Evolutionary conservation across 768 basidiomycete genomes (phyloP).

Genomic region (Mycena venus): DNA sequence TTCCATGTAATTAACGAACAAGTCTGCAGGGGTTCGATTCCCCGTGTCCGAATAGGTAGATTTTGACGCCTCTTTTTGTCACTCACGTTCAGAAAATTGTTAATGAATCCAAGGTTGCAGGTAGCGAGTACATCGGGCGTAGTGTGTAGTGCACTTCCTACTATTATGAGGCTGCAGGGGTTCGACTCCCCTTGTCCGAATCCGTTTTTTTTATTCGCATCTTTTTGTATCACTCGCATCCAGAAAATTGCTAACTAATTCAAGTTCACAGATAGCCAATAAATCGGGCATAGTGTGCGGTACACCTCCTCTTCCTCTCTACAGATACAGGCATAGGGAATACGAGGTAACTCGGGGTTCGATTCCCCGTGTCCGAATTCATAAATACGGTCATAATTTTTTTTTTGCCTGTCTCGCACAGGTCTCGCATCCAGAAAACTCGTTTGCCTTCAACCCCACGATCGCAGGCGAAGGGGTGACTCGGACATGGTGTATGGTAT

Average conservation of each 20-base stretch:
- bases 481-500: neutral
- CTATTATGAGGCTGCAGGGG: neutral
- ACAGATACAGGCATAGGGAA: too few relatives aligned
- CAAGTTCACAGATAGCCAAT: neutral
- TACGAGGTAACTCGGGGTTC: neutral
- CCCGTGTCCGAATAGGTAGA: neutral
- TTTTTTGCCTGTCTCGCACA: too few relatives aligned
- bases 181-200: slow-evolving; percentile 8
- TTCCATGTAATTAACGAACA: too few relatives aligned
- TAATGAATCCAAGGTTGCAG: neutral
- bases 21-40: neutral
- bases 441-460: neutral
- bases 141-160: slow-evolving; percentile 7
- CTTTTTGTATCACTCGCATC: too few relatives aligned
- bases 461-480: neutral
- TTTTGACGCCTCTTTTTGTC: neutral
- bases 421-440: neutral
- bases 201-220: neutral
- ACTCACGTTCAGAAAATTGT: neutral
- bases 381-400: neutral
- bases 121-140: neutral
- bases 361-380: too few relatives aligned
- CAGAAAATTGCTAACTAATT: neutral
- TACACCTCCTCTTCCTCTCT: neutral
- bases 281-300: neutral